A percentile compares a stretch with the other conserved stretches of the same genome.
Conservation (phyloP, 352 stramenopile species). For the Globisporangium spinosum region DNA sequence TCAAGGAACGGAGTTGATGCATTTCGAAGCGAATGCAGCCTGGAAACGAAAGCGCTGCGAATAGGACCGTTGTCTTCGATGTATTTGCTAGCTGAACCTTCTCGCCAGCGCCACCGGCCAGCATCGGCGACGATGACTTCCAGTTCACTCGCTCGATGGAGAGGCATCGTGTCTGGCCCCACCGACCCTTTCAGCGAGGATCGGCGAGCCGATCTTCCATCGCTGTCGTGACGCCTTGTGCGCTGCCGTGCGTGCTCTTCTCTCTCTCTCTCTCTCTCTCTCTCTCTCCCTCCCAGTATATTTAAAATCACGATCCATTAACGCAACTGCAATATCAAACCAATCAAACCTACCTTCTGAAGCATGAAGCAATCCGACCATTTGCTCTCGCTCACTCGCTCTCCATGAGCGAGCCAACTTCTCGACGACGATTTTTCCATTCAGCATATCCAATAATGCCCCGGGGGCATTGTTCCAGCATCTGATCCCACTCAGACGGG, state of each 20-base stretch:
- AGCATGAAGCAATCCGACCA: neutral
- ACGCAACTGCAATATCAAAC: neutral
- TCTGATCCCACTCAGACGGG: neutral
- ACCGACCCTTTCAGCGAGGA: neutral
- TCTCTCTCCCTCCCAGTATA: conserved; percentile 25
- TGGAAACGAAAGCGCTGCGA: conserved; percentile 69
- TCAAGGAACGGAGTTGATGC: conserved; percentile 15
- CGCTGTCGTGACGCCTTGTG: neutral
- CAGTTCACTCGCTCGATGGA: neutral
- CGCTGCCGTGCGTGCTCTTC: neutral
- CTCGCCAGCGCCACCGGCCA: neutral
- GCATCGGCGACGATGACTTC: neutral
- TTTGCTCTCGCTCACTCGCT: neutral
- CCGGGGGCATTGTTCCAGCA: neutral
- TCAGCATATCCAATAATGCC: neutral
- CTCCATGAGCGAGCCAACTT: neutral
- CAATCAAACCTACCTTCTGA: neutral
- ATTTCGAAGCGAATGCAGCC: conserved; percentile 42
- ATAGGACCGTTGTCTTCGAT: conserved; percentile 21
- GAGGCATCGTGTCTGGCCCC: neutral
- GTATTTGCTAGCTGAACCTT: neutral
- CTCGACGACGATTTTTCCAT: neutral
- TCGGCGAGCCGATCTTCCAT: neutral
- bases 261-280: conserved; percentile 8
- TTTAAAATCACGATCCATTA: conserved; percentile 25